Evolutionary conservation across 2,329 filamentous ascomycete species (phyloP), one percentile per base, ranked within the genome.

Genomic region (Basipetospora chlamydospora): DNA sequence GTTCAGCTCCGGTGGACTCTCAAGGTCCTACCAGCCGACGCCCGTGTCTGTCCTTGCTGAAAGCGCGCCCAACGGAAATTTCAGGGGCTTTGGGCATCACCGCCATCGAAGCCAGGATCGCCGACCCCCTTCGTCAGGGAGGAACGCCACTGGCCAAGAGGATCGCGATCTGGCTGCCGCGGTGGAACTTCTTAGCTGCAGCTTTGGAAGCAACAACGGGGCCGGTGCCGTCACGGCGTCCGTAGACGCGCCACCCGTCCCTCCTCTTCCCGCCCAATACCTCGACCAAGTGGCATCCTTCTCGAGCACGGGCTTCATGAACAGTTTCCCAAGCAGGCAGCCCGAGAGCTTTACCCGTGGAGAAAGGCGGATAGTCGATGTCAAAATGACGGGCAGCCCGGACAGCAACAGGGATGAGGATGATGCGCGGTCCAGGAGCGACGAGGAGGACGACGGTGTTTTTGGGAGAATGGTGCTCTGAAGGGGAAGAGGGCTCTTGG

Each of bases 381-480:
- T 80, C 39, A 77, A 76, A 57, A 80, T 77, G 67, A 73, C 77
- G 45, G 73, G 74, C 35, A 72, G 70, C 47, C 63, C 72, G 45
- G 74, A 76, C 40, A 77, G 69, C 43, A 72, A 75, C 33, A 64
- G 66, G 47, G 74, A 75, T 44, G 77, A 84, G 38, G 74, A 79
- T 46, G 76, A 81, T 38, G 70, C 66, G 34, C 69, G 73, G 38
- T 71, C 72, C 35, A 72, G 80, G 43, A 80, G 77, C 55, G 83
- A 92, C 48, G 87, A 94, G 48, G 86, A 93, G 43, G 88, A 96
- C 46, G 87, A 95, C 46, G 87, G 87, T 52, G 81, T 96, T 49
- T 98, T 98, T 64, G 87, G 87, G 39, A 75, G 76, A 47, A 96
- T 96, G 88, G 90, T 37, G 16, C 28, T 37, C 6, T 37, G 28